Evolutionary conservation across 2,329 filamentous ascomycete genomes (phyloP), one percentile per base, ranked within the genome.

Genomic region (Scorias spongiosa): DNA sequence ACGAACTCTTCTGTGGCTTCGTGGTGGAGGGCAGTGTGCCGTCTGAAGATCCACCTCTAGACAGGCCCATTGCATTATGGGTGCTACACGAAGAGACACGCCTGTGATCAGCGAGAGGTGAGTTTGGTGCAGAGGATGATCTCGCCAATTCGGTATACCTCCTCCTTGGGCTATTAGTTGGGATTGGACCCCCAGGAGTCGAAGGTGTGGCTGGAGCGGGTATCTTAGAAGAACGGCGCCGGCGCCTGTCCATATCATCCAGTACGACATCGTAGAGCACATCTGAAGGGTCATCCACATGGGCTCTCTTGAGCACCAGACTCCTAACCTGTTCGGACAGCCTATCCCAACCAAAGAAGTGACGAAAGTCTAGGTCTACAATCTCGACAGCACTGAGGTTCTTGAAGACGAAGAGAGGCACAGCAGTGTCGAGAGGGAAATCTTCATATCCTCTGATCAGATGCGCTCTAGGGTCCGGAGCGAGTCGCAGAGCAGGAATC

Each of bases 341-440:
- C 46, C 84, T 79, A 61, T 98, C 89, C 91, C 91, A 98, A 46
- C 91, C 91, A 64, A 87, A 94, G 66, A 96, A 95, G 55, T 94
- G 88, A 48, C 91, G 79, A 60, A 94, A 95, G 63, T 98, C 91
- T 59, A 96, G 82, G 65, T 93, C 88, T 66, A 81, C 88, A 43
- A 98, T 84, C 63, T 98, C 91, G 50, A 98, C 72, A 17, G 86
- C 83, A 64, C 89, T 89, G 43, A 96, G 70, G 54, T 96, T 98
- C 67, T 98, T 96, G 75, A 98, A 96, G 8, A 84, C 84, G 62
- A 93, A 82, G n/a, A 98, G 71, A 15, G 91, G 91, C 28, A 98
- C 91, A 15, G 91, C 91, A 18, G 86, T 94, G 63, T 98, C 91
- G 63, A 96, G 95, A 2, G 91, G 91, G 53, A 96, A 98, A 63